phyloP scores from a whole-genome alignment of 208 protist genomes.

The Willaertia magna region DNA sequence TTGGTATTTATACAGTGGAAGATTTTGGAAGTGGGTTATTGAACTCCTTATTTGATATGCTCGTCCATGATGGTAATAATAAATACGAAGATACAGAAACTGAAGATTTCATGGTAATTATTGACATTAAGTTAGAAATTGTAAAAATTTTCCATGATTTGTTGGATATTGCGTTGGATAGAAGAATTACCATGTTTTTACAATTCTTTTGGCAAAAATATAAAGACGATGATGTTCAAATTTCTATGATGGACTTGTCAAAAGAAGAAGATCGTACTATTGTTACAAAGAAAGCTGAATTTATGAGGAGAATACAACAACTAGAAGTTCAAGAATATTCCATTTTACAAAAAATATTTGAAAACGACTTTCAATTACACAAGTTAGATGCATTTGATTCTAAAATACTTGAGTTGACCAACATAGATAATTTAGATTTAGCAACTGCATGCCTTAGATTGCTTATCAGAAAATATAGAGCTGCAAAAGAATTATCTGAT shows the following conservation, averaged over 20 bases:
- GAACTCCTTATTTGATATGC: background rate
- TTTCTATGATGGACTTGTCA: background rate
- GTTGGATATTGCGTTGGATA: background rate
- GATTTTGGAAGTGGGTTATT: background rate
- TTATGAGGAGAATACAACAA: background rate
- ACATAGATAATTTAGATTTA: background rate
- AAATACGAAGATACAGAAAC: background rate
- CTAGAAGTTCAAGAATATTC: background rate
- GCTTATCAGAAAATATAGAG: background rate
- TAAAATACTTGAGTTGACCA: background rate
- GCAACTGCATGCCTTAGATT: background rate
- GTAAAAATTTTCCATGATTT: background rate
- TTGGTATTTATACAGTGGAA: background rate
- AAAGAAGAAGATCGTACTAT: background rate
- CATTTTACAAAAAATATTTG: background rate
- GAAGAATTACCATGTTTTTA: background rate
- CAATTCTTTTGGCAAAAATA: background rate
- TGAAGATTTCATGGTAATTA: background rate
- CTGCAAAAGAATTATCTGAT: background rate
- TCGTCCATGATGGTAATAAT: background rate
- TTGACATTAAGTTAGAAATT: background rate
- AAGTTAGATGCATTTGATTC: background rate
- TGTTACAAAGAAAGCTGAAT: background rate
- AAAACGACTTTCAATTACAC: background rate
- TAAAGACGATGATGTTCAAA: background rate